A percentile compares a stretch with the other conserved stretches of the same genome.
Conservation (phyloP, 2,329 filamentous ascomycete genomes). For the Aspergillus pseudoglaucus region DNA sequence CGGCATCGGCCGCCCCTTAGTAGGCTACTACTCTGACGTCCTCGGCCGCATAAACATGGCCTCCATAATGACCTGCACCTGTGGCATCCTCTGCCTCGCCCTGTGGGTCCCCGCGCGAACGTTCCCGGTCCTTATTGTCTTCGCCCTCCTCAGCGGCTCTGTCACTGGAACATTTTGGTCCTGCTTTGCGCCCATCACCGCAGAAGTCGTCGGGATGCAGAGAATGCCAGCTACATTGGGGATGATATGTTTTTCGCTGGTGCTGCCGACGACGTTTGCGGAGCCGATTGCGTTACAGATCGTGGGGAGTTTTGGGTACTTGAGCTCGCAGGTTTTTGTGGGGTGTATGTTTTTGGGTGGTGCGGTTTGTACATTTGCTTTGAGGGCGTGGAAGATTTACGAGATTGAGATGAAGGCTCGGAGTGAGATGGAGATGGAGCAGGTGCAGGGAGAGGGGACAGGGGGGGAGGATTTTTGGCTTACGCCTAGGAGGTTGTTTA, state of each 20-base stretch:
- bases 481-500: background rate
- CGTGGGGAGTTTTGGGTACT: constrained; percentile 36
- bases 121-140: constrained; percentile 54
- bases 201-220: constrained; percentile 55
- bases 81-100: constrained; percentile 52
- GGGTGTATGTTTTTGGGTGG: constrained; percentile 56
- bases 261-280: constrained; percentile 43
- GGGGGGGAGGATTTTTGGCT: background rate
- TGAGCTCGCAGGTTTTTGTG: constrained; percentile 48
- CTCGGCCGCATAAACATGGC: constrained; percentile 60
- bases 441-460: background rate
- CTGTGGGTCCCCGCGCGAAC: constrained; percentile 57
- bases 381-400: constrained; percentile 36
- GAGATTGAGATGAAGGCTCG: constrained; percentile 16
- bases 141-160: constrained; percentile 52
- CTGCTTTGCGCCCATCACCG: constrained; percentile 52
- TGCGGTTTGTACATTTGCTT: constrained; percentile 42
- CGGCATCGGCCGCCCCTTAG: constrained; percentile 49
- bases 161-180: constrained; percentile 57
- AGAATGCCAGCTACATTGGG: constrained; percentile 52
- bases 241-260: constrained; percentile 54
- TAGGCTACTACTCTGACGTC: constrained; percentile 57
- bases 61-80: constrained; percentile 47
- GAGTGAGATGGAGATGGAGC: constrained; percentile 7
- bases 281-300: constrained; percentile 57